A percentile compares a stretch with the other conserved stretches of the same genome.
Conservation (phyloP, 805 yeast species). For the Kodamaea hsintzibuensis region DNA sequence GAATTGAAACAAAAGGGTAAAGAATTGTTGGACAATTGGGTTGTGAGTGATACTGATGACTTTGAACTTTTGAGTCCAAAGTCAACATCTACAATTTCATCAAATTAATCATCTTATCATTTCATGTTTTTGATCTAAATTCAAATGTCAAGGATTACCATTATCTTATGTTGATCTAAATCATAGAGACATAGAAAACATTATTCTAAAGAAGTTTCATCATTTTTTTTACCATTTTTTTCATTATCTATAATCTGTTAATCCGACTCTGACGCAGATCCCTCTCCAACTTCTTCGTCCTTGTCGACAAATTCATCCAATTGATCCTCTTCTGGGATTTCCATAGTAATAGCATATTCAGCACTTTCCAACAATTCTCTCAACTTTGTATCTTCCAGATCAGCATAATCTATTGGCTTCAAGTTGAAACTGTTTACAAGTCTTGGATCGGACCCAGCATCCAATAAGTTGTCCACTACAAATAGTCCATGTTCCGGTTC, state of each 20-base stretch:
- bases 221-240: background rate
- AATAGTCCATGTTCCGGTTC: slow-evolving; percentile 87
- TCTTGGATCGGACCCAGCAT: slow-evolving; percentile 86
- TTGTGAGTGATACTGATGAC: slow-evolving; percentile 45
- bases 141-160: too few relatives aligned
- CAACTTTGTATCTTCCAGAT: slow-evolving; percentile 55
- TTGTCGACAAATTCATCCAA: slow-evolving; percentile 17
- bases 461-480: slow-evolving; percentile 76
- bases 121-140: background rate
- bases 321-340: slow-evolving; percentile 31
- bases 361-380: slow-evolving; percentile 74
- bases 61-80: too few relatives aligned
- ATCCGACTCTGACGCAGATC: slow-evolving; percentile 33
- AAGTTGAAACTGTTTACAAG: slow-evolving; percentile 49
- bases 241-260: background rate
- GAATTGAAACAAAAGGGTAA: slow-evolving; percentile 28
- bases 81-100: too few relatives aligned
- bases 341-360: slow-evolving; percentile 63
- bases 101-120: background rate
- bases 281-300: slow-evolving; percentile 36
- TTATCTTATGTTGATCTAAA: too few relatives aligned
- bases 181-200: too few relatives aligned
- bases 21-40: slow-evolving; percentile 47
- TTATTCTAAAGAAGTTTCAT: too few relatives aligned
- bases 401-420: slow-evolving; percentile 73